Base-by-base conservation (phyloP, 805 yeast genomes). In the Zygoascus ofunaensis region DNA sequence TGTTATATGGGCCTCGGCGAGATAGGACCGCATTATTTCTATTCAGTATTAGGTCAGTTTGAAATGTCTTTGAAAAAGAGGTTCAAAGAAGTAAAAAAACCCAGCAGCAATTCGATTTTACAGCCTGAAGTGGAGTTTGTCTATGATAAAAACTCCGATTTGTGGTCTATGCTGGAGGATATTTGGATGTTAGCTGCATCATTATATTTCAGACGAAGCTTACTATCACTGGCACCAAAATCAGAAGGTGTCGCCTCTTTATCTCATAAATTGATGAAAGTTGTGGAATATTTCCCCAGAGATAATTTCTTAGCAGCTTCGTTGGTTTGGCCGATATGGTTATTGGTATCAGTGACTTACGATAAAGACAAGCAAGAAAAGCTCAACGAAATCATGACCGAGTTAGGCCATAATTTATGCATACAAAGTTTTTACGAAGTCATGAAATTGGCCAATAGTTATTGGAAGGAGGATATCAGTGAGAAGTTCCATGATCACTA, bases 321-420 rank as follows among this genome's bases (percentile, higher is more conserved):
- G 12, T 17, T 41, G 18, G 44, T 41, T 8, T 41, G 44, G 44
- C 44, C 44, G 15, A 17, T 32, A 15, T 41, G 44, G 44, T 23
- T 41, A 12, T 22, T 41, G 33, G 32, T 24, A 7, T 41, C 44
- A 7, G 39, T 41, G 22, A 20, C 23, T 3, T 21, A 14, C 10
- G 18, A 20, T 8, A 14, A 28, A 4, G 30, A 36, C 17, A 21
- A 20, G 8, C 41, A 28, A 14, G 44, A 19, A 3, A 14, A 10
- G 8, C 44, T 41, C 7, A n/a, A 12, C 3, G 15, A 24, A 14
- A 15, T 33, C 15, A 36, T 41, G 38, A 15, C 14, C 15, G 19
- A 18, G 5, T 20, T 22, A 7, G 28, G 37, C 12, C n/a, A 3
- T 30, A 28, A 34, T 15, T 15, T 41, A 5, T 24, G 37, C 20